Conservation (phyloP, 1,284 basidiomycete genomes). For the Cryptococcus floricola region DNA sequence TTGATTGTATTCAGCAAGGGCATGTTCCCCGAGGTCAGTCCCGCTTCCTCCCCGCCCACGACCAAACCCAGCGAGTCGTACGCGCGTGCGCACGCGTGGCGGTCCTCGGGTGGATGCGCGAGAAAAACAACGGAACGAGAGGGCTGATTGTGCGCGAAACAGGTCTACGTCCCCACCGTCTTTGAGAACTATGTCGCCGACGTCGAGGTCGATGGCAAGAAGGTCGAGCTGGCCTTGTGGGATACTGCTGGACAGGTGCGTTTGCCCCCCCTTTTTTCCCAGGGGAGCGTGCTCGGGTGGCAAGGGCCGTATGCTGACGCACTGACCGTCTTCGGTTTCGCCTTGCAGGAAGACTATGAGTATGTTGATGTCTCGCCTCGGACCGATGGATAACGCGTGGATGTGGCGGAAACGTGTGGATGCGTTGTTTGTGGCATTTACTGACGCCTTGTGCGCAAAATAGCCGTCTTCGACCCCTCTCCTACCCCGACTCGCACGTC, state of each 20-base stretch:
- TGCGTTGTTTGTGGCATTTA: too few species aligned
- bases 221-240: constrained; percentile 89
- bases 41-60: neutral
- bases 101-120: neutral
- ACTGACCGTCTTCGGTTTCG: constrained; percentile 1
- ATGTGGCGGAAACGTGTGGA: neutral
- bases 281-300: constrained; percentile 5
- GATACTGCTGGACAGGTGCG: constrained; percentile 91
- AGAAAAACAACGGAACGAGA: neutral
- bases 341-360: constrained; percentile 13
- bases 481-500: constrained; percentile 88
- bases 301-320: constrained; percentile 8
- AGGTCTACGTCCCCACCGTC: constrained; percentile 90
- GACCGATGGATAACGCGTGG: neutral
- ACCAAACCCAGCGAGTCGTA: neutral
- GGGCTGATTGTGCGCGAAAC: neutral
- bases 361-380: constrained; percentile 1
- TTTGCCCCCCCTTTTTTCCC: constrained; percentile 16
- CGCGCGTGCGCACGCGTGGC: neutral
- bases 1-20: constrained; percentile 65
- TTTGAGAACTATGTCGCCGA: constrained; percentile 83
- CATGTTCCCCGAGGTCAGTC: constrained; percentile 81
- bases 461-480: constrained; percentile 84
- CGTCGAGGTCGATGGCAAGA: constrained; percentile 84
- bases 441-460: constrained; percentile 32